These are phyloP conservation scores for Kalanchoe fedtschenkoi DNA, from an alignment of 164 flowering plant genomes.

Conservation along the genomic window DNA sequence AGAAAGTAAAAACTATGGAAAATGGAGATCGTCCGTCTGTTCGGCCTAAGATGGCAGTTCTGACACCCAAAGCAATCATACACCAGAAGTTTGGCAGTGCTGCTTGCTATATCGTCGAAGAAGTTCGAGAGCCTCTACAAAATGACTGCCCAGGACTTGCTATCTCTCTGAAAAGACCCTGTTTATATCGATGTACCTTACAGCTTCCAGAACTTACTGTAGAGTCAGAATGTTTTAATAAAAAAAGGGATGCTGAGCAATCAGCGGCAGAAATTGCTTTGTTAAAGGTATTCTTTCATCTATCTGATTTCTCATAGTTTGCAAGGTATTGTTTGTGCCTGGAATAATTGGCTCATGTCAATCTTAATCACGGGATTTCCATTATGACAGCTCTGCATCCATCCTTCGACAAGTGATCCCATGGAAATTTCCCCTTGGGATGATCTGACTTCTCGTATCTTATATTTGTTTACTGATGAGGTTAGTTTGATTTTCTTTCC, in stretches of 20 bases:
- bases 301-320: background rate
- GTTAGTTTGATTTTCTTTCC: conserved; percentile 24
- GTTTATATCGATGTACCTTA: conserved; percentile 64
- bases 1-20: background rate
- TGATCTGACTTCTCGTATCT: conserved; percentile 46
- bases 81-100: conserved; percentile 52
- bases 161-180: conserved; percentile 50
- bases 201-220: conserved; percentile 70
- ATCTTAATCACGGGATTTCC: conserved; percentile 3
- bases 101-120: conserved; percentile 59
- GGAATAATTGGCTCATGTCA: background rate
- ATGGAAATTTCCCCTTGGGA: conserved; percentile 42
- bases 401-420: conserved; percentile 19
- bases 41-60: conserved; percentile 20
- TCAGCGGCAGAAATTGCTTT: conserved; percentile 80
- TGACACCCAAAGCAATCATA: conserved; percentile 72
- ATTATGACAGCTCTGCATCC: conserved; percentile 64
- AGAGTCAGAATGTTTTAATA: conserved; percentile 48
- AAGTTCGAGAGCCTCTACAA: conserved; percentile 40
- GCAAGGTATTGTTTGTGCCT: background rate
- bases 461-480: conserved; percentile 66
- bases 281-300: conserved; percentile 44
- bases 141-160: conserved; percentile 78
- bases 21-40: conserved; percentile 9
- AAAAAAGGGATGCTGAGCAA: conserved; percentile 94